Base-by-base conservation (phyloP, 2,329 filamentous ascomycete genomes). In the Arthrobotrys sinensis region DNA sequence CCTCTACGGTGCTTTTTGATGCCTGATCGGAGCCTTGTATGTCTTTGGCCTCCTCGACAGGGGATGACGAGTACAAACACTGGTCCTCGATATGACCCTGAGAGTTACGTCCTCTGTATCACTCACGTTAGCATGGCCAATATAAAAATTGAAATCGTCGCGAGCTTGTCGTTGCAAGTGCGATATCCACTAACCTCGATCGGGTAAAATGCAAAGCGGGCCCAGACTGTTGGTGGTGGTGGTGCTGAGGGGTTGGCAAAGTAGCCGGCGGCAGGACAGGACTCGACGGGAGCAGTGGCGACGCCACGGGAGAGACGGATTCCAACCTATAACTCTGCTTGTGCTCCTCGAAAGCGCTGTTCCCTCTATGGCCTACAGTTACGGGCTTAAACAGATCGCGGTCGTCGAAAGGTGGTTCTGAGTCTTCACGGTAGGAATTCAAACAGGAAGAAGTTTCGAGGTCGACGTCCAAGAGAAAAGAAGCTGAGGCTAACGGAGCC, bases 131-230 rank as follows among this genome's bases (percentile, higher is more conserved):
- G 65, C 21, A 69, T 55, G 14, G 7, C 16, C 24, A 55, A 46
- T 62, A 63, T 62, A 71, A 64, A 38, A 72, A 21, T 45, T 8
- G 10, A 46, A 65, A 72, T 55, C 21, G 21, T 68, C 36, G 50
- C 19, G 19, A 16, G 55, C 34, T 38, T 40, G 40, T 65, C 67
- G 21, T 62, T 67, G 66, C 60, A 53, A 21, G 52, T 68, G 75
- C 67, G 63, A 72, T 53, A 72, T 62, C 62, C 67, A 78, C 75
- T 78, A 78, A 78, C 75, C 75, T 72, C 16, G 52, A 72, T 78
- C 67, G 34, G 75, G 75, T 63, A 67, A 52, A 50, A 10, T 34
- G 46, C 57, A 55, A 67, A 65, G 11, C 63, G 8, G 50, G 36
- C 24, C 45, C 64, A 43, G 52, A 36, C 14, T n/a, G 14, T 28